phyloP scores from a whole-genome alignment of 1,139 yeast species.

The Suhomyces panamericanus region DNA sequence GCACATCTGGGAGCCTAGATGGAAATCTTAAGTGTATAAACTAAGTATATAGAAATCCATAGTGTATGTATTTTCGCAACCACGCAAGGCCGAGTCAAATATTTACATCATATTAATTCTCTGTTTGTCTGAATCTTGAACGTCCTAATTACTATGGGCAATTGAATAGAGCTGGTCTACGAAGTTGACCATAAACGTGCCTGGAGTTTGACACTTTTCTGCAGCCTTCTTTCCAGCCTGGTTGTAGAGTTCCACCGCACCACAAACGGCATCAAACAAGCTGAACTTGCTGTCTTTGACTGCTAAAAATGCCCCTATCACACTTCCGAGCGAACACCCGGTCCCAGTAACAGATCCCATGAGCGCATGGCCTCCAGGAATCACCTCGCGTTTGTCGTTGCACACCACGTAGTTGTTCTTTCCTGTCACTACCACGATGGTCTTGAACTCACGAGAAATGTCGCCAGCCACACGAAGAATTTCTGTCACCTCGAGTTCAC shows the following conservation, averaged over 20 bases:
- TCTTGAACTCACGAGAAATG: conserved; percentile 55
- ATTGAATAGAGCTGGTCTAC: conserved; percentile 42
- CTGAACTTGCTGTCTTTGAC: conserved; percentile 36
- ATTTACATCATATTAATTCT: no score
- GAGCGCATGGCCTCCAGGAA: conserved; percentile 62
- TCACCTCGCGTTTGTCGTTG: conserved; percentile 16
- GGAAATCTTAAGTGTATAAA: no score
- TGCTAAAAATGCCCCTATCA: conserved; percentile 61
- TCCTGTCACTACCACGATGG: conserved; percentile 73
- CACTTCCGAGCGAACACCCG: conserved; percentile 83
- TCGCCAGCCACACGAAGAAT: conserved; percentile 43
- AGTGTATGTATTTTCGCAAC: no score
- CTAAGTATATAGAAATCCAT: no score
- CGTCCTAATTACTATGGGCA: neutral
- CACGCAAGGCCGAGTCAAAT: no score
- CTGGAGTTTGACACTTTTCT: conserved; percentile 40
- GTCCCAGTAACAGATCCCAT: conserved; percentile 85
- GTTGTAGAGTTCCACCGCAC: conserved; percentile 65
- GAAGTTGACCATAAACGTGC: conserved; percentile 49
- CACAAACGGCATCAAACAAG: conserved; percentile 50
- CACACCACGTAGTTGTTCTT: conserved; percentile 31
- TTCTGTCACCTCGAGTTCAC: conserved; percentile 30
- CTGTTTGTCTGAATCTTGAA: no score
- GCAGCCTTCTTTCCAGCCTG: conserved; percentile 64
- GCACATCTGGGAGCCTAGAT: no score